Conservation (phyloP, 208 protist genomes). For the Acanthamoeba sp. region DNA sequence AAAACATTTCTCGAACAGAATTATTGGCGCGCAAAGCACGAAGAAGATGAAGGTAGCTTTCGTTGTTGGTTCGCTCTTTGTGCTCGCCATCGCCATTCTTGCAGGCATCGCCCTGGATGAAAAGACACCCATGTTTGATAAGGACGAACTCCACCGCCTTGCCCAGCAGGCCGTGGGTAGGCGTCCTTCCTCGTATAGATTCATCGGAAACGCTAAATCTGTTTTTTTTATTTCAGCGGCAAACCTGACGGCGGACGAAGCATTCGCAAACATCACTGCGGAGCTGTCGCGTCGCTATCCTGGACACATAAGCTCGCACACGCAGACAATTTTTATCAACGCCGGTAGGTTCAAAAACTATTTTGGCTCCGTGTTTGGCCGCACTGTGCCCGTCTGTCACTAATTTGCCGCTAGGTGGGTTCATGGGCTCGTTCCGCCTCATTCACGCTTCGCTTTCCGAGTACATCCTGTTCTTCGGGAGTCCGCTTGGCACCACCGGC, state of each 20-base stretch:
- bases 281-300: conserved; percentile 43
- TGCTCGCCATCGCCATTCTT: neutral
- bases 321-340: conserved; percentile 54
- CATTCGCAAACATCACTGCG: conserved; percentile 34
- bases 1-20: no score
- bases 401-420: neutral
- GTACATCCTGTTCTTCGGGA: conserved; percentile 76
- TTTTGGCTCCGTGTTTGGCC: neutral
- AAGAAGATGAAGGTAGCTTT: neutral
- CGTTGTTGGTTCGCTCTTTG: neutral
- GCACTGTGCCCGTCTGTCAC: neutral
- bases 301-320: conserved; percentile 27
- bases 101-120: neutral
- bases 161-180: neutral
- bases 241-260: conserved; percentile 44
- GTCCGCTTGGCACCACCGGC: conserved; percentile 59
- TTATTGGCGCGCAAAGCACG: no score
- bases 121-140: neutral
- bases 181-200: neutral
- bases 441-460: conserved; percentile 76
- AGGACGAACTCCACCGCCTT: neutral
- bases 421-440: conserved; percentile 72
- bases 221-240: neutral
- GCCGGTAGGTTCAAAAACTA: neutral
- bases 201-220: neutral